phyloP scores from a whole-genome alignment of 2,329 filamentous ascomycete genomes.

The Ilyonectria mors-panacis region DNA sequence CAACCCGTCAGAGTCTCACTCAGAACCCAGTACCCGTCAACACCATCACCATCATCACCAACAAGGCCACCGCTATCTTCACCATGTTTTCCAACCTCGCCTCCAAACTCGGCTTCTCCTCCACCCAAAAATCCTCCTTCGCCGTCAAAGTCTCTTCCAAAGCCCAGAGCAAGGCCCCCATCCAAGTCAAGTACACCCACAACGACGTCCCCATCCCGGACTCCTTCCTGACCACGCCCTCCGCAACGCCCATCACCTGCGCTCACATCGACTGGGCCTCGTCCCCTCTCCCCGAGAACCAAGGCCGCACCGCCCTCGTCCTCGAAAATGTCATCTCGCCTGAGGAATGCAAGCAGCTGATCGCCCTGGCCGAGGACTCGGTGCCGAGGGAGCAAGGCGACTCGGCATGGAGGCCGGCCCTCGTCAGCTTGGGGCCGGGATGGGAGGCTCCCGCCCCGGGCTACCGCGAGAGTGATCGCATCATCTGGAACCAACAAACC shows the following conservation, averaged over 20 bases:
- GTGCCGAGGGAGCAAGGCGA: conserved; percentile 52
- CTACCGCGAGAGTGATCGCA: conserved; percentile 80
- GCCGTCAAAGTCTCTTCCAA: conserved; percentile 15
- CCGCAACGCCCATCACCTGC: conserved; percentile 59
- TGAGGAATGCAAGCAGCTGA: conserved; percentile 72
- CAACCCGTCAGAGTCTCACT: background rate
- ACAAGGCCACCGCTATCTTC: background rate
- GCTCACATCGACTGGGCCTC: conserved; percentile 67
- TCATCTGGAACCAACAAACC: conserved; percentile 79
- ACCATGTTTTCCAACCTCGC: conserved; percentile 43
- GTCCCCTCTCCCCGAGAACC: conserved; percentile 66
- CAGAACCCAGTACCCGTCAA: background rate
- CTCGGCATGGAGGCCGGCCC: conserved; percentile 74
- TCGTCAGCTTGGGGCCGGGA: conserved; percentile 77
- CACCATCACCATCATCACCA: background rate
- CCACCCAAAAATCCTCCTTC: conserved; percentile 17
- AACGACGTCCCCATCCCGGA: conserved; percentile 55
- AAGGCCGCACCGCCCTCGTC: conserved; percentile 67
- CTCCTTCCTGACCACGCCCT: conserved; percentile 60
- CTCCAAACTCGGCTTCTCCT: conserved; percentile 42
- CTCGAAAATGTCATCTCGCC: conserved; percentile 71
- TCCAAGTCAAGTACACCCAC: conserved; percentile 48
- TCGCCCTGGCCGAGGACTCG: conserved; percentile 66
- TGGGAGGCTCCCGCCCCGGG: conserved; percentile 67
- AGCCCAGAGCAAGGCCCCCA: conserved; percentile 16